These are phyloP conservation scores for Talaromyces pinophilus DNA, from an alignment of 2,329 filamentous ascomycete genomes.

Conservation along the genomic window DNA sequence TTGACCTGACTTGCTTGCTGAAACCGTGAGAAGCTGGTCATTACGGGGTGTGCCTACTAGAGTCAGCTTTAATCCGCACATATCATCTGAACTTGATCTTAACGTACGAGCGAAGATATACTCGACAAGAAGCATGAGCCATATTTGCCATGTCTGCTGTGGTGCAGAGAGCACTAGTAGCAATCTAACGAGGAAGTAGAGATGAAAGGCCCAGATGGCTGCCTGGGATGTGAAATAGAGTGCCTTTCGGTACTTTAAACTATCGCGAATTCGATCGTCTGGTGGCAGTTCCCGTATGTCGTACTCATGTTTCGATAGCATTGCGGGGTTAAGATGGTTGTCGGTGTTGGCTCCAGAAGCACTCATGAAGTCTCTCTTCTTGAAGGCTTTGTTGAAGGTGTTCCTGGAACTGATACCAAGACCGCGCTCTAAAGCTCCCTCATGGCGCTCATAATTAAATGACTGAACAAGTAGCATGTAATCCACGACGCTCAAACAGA, in stretches of 20 bases:
- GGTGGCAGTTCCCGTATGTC: constrained; percentile 3
- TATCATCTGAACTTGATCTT: background rate
- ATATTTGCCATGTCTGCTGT: constrained; percentile 30
- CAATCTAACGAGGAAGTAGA: constrained; percentile 29
- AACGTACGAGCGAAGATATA: constrained; percentile 30
- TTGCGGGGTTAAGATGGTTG: background rate
- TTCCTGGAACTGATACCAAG: background rate
- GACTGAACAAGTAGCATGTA: background rate
- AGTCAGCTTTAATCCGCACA: background rate
- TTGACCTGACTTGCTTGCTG: constrained; percentile 23
- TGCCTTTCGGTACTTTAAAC: constrained; percentile 8
- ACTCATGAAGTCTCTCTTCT: background rate
- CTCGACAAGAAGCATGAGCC: constrained; percentile 33
- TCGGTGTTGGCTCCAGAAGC: background rate
- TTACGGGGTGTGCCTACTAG: constrained; percentile 27
- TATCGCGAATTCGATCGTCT: constrained; percentile 4
- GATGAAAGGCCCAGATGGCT: background rate
- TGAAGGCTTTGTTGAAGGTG: background rate
- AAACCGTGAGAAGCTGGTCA: constrained; percentile 31
- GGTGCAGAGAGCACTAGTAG: constrained; percentile 21
- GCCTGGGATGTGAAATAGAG: constrained; percentile 3
- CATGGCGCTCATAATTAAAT: background rate
- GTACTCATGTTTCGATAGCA: constrained; percentile 9
- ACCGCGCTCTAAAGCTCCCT: background rate
- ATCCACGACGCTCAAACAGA: background rate